Evolutionary conservation across 192 early-diverging fungal genomes (phyloP), one percentile per base, ranked within the genome.

Genomic region (Funneliformis mosseae): DNA sequence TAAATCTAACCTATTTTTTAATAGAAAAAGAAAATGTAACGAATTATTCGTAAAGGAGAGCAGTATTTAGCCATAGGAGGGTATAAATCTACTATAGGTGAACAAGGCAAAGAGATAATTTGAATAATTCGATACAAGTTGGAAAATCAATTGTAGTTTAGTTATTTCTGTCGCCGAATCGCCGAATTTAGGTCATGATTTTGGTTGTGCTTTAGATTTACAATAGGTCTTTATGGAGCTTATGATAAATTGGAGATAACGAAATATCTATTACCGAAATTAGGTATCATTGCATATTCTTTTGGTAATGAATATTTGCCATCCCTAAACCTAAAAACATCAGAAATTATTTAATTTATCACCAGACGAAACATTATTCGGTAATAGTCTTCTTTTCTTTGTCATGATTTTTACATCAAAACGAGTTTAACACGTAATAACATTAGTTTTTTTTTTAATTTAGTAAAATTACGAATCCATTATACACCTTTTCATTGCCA

Each of bases 151-250:
- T 69, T 74, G 80, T 42, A 46, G 63, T 41, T 18, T 59, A 39
- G 38, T 68, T 48, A 4, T n/a, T 62, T 23, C 41, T 46, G 28
- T 62, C 12, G 21, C 10, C 2, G 8, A 76, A 33, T 25, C 39
- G 14, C 83, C 85, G 18, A 55, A 59, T 14, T 69, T 88, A 45
- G 87, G 82, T 7, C 87, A 88, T 73, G 82, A 84, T 41, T 81
- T 33, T 73, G 87, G 87, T 1, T 63, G 79, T 28, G 60, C 80
- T 8, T 73, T 69, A 42, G 81, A 84, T 41, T 48, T 86, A 55
- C 77, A 82, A 60, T 88, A 85, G 87, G 85, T 72, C 85, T 83
- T 33, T 86, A 86, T 61, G 87, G 87, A 7, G 75, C 83, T 6
- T 81, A 86, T 74, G 83, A 88, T 39, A 21, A 64, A 38, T n/a